phyloP scores from a whole-genome alignment of 306 rosid species.

The Castanopsis chinensis region DNA sequence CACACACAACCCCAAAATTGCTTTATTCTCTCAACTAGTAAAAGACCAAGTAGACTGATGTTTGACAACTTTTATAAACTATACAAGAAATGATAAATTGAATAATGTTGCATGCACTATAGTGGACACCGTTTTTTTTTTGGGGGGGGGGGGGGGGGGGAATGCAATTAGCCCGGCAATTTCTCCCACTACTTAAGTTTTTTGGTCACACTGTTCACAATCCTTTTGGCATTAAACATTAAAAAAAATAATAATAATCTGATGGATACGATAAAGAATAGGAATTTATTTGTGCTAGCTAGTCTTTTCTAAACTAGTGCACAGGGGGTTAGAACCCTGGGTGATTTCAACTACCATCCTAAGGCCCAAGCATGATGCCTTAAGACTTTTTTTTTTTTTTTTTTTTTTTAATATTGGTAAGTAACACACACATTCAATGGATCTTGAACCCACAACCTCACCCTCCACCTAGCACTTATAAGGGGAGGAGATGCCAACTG shows the following conservation, averaged over 20 bases:
- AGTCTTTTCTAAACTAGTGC: too few species aligned
- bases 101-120: neutral
- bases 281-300: neutral
- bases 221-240: neutral
- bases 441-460: too few species aligned
- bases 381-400: too few species aligned
- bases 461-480: too few species aligned
- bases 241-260: neutral
- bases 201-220: neutral
- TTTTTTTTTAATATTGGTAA: too few species aligned
- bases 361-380: too few species aligned
- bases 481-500: too few species aligned
- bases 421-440: too few species aligned
- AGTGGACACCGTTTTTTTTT: too few species aligned
- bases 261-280: neutral
- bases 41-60: neutral
- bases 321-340: too few species aligned
- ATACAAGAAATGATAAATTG: neutral
- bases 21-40: neutral
- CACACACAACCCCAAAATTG: neutral
- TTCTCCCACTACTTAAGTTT: neutral
- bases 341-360: too few species aligned
- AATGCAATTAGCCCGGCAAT: neutral
- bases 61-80: neutral
- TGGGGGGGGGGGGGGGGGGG: too few species aligned